Conservation (phyloP, 495 filamentous ascomycete species). For the Halenospora varia region DNA sequence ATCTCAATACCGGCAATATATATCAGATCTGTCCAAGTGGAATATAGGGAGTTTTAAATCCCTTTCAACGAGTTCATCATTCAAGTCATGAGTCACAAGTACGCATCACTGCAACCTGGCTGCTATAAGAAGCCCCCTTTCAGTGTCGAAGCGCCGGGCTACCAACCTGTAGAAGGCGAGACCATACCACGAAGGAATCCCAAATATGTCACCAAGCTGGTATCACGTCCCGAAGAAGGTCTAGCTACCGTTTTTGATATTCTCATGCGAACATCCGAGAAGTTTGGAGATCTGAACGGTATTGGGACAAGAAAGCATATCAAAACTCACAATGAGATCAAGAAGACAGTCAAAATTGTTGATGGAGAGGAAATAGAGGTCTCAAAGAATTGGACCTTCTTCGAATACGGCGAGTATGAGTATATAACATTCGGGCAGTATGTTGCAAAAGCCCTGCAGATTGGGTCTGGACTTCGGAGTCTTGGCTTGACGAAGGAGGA, state of each 20-base stretch:
- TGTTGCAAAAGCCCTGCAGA: slow-evolving; percentile 42
- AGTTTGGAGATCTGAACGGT: slow-evolving; percentile 51
- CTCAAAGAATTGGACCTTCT: slow-evolving; percentile 66
- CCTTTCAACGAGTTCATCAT: no score
- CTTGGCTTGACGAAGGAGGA: slow-evolving; percentile 48
- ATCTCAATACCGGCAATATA: no score
- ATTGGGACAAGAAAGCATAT: slow-evolving; percentile 55
- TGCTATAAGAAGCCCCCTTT: slow-evolving; percentile 47
- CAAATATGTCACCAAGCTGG: slow-evolving; percentile 47
- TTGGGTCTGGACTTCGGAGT: slow-evolving; percentile 53
- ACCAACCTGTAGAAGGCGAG: slow-evolving; percentile 50
- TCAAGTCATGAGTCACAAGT: neutral
- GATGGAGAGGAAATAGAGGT: slow-evolving; percentile 56
- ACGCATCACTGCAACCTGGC: neutral
- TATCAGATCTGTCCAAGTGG: no score
- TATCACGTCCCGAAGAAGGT: slow-evolving; percentile 42
- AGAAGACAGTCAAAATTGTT: slow-evolving; percentile 60
- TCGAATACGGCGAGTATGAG: slow-evolving; percentile 56
- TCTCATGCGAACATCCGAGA: slow-evolving; percentile 46
- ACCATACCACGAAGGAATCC: slow-evolving; percentile 58
- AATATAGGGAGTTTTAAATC: no score
- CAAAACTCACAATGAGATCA: slow-evolving; percentile 55
- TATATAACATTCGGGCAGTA: slow-evolving; percentile 61
- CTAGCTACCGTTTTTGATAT: slow-evolving; percentile 58
- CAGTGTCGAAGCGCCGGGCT: slow-evolving; percentile 48